Evolutionary conservation across 2,329 filamentous ascomycete species (phyloP).

Genomic region (Xylariaceae sp.): DNA sequence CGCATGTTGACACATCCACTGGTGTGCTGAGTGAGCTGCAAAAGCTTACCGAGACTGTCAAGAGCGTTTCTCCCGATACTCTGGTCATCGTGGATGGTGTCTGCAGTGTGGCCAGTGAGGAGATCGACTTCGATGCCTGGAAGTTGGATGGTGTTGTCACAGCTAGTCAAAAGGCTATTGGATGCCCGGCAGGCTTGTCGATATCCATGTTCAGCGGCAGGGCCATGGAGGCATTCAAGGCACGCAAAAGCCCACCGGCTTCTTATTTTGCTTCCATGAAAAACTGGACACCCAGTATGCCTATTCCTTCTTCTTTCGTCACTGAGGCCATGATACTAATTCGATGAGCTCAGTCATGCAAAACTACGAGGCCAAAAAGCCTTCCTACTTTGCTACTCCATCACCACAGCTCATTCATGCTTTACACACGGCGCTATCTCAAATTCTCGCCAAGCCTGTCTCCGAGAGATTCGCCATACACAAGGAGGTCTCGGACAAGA

Average conservation of each 20-base stretch:
- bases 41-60: conserved; percentile 76
- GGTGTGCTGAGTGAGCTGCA: conserved; percentile 92
- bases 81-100: conserved; percentile 92
- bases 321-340: conserved; percentile 16
- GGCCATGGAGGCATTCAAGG: conserved; percentile 77
- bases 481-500: conserved; percentile 72
- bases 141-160: conserved; percentile 89
- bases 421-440: conserved; percentile 81
- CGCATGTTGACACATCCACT: conserved; percentile 96
- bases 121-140: conserved; percentile 96
- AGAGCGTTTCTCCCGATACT: conserved; percentile 84
- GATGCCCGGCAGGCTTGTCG: conserved; percentile 87
- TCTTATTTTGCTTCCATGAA: conserved; percentile 96
- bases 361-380: conserved; percentile 97
- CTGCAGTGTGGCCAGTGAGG: conserved; percentile 93
- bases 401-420: conserved; percentile 92
- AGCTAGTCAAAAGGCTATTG: conserved; percentile 95
- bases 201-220: conserved; percentile 92
- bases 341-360: conserved; percentile 71
- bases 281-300: conserved; percentile 88
- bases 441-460: conserved; percentile 79
- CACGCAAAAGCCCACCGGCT: conserved; percentile 74
- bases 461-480: conserved; percentile 82
- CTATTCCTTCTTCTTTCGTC: background rate
- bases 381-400: conserved; percentile 96